Evolutionary conservation across 83 land plant species (phyloP), one percentile per base, ranked within the genome.

Genomic region (Diphasiastrum complanatum): DNA sequence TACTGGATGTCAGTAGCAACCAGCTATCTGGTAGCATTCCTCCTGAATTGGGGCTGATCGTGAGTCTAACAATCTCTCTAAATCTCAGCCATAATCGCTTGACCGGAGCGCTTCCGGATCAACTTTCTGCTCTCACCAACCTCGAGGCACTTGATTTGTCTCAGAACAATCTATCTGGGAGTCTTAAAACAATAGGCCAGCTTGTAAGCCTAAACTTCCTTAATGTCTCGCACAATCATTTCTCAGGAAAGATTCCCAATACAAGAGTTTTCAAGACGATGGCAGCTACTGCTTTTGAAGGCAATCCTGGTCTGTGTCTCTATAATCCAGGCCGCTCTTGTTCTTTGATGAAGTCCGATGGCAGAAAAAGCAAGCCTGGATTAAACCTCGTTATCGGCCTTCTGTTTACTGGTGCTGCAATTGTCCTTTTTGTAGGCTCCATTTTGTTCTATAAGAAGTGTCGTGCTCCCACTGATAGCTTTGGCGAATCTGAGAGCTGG

Each of bases 61-160:
- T 8, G 10, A 49, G 62, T 33, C 69, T 79, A 4, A 74, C 70
- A 6, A 76, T 75, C 19, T 18, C 61, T 11, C 51, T 78, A 29
- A 78, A 81, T 40, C 35, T 83, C 31, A 75, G 82, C 48, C 41
- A 59, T 45, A 83, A 83, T 58, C 16, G 23, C 8, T 40, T 83
- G 8, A 45, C 77, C 12, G 80, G 86, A 1, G 20, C 45, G 0
- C 69, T 83, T 22, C 86, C 86, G 2, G 29, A 53, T 1, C 11
- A 41, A 25, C 62, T 83, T 24, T 61, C 75, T 8, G 46, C 40
- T 26, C 70, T 79, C 5, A 31, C 62, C 6, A 69, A 69, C 6
- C 74, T 83, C 10, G 68, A 60, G 32, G 51, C 23, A 18, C 35
- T 83, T 29, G 86, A 79, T 52, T 33, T 83, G 31, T 79, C 83